These are phyloP conservation scores for Polytrichum commune DNA, from an alignment of 225 moss, liverwort and hornwort species.

Conservation along the genomic window DNA sequence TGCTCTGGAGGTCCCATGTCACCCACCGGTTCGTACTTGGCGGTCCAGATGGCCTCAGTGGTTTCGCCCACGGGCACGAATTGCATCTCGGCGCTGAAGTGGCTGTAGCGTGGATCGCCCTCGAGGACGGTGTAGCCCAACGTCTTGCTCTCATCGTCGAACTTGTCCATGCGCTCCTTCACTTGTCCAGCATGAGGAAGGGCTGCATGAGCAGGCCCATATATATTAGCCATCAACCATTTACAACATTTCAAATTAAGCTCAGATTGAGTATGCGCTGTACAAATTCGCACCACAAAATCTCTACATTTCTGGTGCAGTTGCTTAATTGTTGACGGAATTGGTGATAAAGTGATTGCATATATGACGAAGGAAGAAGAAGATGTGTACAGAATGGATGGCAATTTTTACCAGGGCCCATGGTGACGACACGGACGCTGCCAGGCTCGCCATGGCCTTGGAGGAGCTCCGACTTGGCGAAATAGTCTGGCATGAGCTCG, in stretches of 20 bases:
- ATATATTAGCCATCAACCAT: too few relatives aligned
- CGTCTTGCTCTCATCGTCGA: slow-evolving; percentile 11
- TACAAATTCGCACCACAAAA: neutral
- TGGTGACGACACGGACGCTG: slow-evolving; percentile 36
- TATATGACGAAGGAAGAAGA: too few relatives aligned
- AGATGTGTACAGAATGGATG: neutral
- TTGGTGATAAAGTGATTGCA: too few relatives aligned
- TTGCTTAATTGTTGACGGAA: too few relatives aligned
- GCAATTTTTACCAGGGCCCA: slow-evolving; percentile 21
- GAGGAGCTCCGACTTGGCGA: slow-evolving; percentile 22
- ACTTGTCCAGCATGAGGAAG: slow-evolving; percentile 14
- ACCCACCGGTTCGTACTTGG: slow-evolving; percentile 14
- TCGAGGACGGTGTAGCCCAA: slow-evolving; percentile 15
- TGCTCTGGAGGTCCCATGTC: slow-evolving; percentile 23
- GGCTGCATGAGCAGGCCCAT: neutral
- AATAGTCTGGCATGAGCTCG: slow-evolving; percentile 26
- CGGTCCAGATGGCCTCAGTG: slow-evolving; percentile 29
- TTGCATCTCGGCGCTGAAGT: slow-evolving; percentile 15
- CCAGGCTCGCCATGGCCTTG: slow-evolving; percentile 36
- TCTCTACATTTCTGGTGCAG: neutral
- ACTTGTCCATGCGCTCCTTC: slow-evolving; percentile 21
- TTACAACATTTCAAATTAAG: too few relatives aligned
- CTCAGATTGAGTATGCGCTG: too few relatives aligned
- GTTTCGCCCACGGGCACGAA: slow-evolving; percentile 7
- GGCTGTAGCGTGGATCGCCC: slow-evolving; percentile 20